These are phyloP conservation scores for Trametes cubensis DNA, from an alignment of 768 basidiomycete genomes.

Conservation along the genomic window DNA sequence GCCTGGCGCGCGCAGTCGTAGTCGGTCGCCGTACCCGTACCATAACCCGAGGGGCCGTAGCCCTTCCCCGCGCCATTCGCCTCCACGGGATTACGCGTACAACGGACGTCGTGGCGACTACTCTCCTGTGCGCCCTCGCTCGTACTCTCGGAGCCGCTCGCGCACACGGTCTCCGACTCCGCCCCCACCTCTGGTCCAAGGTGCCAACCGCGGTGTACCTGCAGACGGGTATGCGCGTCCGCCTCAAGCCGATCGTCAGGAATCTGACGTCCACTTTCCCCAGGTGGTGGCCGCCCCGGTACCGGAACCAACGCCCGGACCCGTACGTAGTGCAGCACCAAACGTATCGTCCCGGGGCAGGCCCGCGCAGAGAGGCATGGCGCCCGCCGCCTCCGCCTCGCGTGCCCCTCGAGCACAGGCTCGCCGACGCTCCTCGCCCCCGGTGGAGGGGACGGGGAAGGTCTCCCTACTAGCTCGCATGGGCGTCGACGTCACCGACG, in stretches of 20 bases:
- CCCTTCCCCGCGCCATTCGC: background rate
- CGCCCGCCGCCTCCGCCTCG: background rate
- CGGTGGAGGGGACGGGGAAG: constrained; percentile 2
- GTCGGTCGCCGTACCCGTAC: background rate
- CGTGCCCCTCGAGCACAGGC: constrained; percentile 10
- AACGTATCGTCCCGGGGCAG: background rate
- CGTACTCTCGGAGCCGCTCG: background rate
- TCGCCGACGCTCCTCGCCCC: constrained; percentile 6
- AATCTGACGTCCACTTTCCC: constrained; percentile 15
- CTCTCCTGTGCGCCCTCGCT: background rate
- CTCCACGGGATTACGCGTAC: background rate
- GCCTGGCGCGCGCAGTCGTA: background rate
- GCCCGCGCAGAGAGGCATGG: background rate
- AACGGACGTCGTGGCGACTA: background rate
- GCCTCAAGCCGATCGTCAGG: constrained; percentile 2
- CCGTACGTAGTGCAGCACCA: background rate
- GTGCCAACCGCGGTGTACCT: background rate
- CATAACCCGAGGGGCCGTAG: background rate
- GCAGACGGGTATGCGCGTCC: constrained; percentile 15
- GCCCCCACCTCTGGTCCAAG: background rate
- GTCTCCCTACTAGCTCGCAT: constrained; percentile 7
- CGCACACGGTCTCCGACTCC: background rate
- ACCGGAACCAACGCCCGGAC: background rate
- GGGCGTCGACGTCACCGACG: background rate
- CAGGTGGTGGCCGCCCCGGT: constrained; percentile 8